Base-by-base conservation (phyloP, 2,329 filamentous ascomycete species). In the Colletotrichum filicis region DNA sequence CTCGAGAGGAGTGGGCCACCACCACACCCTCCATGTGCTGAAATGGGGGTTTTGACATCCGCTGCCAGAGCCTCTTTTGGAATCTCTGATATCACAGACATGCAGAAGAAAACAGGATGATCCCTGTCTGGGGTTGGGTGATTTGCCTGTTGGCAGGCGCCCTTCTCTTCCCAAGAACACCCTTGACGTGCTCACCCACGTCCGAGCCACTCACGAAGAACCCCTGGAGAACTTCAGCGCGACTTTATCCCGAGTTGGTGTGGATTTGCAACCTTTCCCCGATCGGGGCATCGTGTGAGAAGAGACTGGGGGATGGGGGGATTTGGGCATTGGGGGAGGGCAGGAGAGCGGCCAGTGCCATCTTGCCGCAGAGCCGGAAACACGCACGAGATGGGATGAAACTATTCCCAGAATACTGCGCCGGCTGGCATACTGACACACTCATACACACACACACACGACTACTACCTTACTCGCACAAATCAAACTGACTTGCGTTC, bases 321-420 rank as follows among this genome's bases (percentile, higher is more conserved):
- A 53, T 52, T 14, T 26, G 53, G 16, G 19, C 11, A 3, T 12
- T 11, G 32, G 32, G 32, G 32, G 32, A 35, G 46, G 46, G n/a
- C 19, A 26, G 11, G 46, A 16, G 60, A 46, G 59, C 46, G 67
- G 61, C 61, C 70, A 70, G 60, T 70, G 61, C 66, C 46, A 59
- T 12, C 5, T 12, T 61, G 66, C 71, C 66, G 71, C 60, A 28
- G 26, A 57, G 26, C 56, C 56, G 66, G 71, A 73, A 73, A 73
- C 71, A 73, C 35, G 49, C 24, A 19, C 55, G 26, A 66, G 60
- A 70, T 71, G 66, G 71, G 71, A 73, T 73, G 71, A 73, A 73
- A 73, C 68, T 58, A 61, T 49, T n/a, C n/a, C 16, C 19, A n/a
- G 28, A 53, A 53, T 14, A 53, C 35, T 19, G 22, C 28, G 28